These are phyloP conservation scores for Simplicillium aogashimaense DNA, from an alignment of 2,329 filamentous ascomycete genomes.

Conservation along the genomic window DNA sequence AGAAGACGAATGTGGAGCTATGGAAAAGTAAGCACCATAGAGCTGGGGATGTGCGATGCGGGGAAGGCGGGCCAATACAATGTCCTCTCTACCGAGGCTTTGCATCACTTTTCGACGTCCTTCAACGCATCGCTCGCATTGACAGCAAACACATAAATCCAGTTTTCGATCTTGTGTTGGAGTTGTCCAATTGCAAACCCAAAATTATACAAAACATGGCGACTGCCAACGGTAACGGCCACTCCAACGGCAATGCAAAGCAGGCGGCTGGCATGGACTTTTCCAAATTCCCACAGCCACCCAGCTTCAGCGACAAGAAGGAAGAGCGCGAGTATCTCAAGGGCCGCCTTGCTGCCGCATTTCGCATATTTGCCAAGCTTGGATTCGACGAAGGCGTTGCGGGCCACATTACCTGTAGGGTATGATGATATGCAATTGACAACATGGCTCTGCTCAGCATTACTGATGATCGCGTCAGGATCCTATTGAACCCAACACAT, in stretches of 20 bases:
- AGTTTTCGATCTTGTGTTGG: no score
- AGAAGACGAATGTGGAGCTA: no score
- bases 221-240: neutral
- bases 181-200: no score
- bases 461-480: conserved; percentile 17
- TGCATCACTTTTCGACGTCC: no score
- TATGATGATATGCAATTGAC: conserved; percentile 1
- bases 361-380: conserved; percentile 47
- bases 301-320: conserved; percentile 14
- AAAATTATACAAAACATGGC: no score
- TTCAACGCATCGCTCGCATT: no score
- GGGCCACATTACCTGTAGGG: conserved; percentile 54
- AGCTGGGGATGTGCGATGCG: no score
- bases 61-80: no score
- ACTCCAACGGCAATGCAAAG: neutral
- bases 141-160: no score
- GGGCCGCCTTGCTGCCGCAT: conserved; percentile 41
- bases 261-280: neutral
- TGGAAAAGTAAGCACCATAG: no score
- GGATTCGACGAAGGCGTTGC: conserved; percentile 53
- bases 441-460: neutral
- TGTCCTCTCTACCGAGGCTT: no score
- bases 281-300: conserved; percentile 2
- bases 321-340: conserved; percentile 44
- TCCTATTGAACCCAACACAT: conserved; percentile 48